These are phyloP conservation scores for Paramecium octaurelia DNA, from an alignment of 73 alveolate genomes.

Conservation along the genomic window DNA sequence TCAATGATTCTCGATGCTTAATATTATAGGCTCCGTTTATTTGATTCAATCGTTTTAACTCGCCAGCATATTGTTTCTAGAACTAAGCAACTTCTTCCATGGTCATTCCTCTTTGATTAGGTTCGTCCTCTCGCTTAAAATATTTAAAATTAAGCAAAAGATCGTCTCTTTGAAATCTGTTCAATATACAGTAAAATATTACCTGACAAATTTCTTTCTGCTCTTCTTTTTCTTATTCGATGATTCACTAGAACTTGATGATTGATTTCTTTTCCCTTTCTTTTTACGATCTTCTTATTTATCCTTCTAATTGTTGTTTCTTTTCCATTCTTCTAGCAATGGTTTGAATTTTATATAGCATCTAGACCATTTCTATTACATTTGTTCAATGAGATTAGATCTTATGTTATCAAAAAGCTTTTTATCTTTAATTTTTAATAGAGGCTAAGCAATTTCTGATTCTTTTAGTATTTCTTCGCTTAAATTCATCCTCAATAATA, in stretches of 20 bases:
- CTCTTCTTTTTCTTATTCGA: neutral
- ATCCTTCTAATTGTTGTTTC: neutral
- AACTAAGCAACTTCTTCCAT: neutral
- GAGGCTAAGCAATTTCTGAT: neutral
- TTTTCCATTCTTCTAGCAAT: slow-evolving; percentile 20
- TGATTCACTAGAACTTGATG: neutral
- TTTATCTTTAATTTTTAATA: neutral
- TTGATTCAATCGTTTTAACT: neutral
- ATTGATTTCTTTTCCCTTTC: neutral
- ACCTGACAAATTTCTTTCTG: neutral
- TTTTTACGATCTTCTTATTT: neutral
- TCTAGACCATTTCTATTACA: neutral
- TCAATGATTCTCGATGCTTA: slow-evolving; percentile 36
- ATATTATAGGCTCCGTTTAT: slow-evolving; percentile 9
- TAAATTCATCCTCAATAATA: neutral
- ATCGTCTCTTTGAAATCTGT: neutral
- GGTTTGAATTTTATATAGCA: neutral
- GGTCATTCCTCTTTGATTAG: slow-evolving; percentile 21
- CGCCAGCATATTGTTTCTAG: neutral
- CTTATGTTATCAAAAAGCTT: neutral
- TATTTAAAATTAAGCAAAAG: neutral
- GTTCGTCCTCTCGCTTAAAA: neutral
- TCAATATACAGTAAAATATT: neutral
- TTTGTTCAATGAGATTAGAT: neutral
- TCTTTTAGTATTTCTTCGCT: neutral